A percentile compares a stretch with the other conserved stretches of the same genome.
These are phyloP conservation scores for Clitopilus hobsonii DNA, from an alignment of 768 basidiomycete species.

Conservation along the genomic window DNA sequence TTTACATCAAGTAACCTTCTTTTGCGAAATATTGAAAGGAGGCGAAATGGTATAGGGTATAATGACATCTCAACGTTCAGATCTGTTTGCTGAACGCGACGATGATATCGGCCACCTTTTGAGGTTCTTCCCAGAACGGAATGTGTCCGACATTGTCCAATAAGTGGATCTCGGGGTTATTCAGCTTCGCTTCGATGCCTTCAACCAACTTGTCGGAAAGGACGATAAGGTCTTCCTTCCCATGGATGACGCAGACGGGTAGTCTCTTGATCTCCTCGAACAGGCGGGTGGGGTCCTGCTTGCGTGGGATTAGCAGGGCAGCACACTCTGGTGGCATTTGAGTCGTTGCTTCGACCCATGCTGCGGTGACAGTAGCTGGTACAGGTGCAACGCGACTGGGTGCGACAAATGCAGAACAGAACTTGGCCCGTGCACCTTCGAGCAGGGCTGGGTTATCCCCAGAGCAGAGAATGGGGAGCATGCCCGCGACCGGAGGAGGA, in stretches of 20 bases:
- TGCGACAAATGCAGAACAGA: not conserved
- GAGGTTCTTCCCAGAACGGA: not conserved
- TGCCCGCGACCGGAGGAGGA: not conserved
- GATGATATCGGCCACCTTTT: not conserved
- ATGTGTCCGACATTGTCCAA: not conserved
- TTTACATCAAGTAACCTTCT: too few species aligned
- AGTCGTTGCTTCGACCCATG: not conserved
- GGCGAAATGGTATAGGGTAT: too few species aligned
- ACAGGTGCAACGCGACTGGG: not conserved
- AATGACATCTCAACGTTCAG: not conserved
- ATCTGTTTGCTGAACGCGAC: not conserved
- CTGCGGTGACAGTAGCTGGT: not conserved
- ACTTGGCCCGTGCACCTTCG: not conserved
- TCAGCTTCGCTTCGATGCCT: not conserved
- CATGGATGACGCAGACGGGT: not conserved
- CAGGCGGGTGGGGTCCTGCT: not conserved
- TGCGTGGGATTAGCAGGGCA: not conserved
- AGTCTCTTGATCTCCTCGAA: not conserved
- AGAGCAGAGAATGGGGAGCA: not conserved
- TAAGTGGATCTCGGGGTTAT: not conserved
- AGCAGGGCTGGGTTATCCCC: not conserved
- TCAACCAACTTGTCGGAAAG: not conserved
- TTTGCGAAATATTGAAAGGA: too few species aligned
- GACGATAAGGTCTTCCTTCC: not conserved
- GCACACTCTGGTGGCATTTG: not conserved